Evolutionary conservation across 148 eudicot genomes (phyloP).

Genomic region (Drosera capensis): DNA sequence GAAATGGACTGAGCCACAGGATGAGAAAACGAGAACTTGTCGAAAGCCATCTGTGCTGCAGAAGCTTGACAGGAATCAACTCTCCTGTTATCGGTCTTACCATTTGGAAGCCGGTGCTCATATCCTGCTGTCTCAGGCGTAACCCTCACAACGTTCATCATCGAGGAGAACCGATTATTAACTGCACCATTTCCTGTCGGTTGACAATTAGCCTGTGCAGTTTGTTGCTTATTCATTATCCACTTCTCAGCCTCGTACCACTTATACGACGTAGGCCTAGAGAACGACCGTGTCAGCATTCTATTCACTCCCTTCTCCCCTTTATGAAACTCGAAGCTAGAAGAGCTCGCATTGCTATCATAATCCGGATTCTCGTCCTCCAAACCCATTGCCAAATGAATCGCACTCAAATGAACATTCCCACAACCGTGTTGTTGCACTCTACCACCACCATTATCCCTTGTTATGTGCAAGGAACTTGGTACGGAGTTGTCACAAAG

Average conservation of each 20-base stretch:
- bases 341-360: constrained; percentile 91
- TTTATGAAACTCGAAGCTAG: constrained; percentile 92
- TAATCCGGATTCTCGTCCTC: constrained; percentile 90
- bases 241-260: constrained; percentile 98
- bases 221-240: constrained; percentile 63
- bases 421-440: constrained; percentile 19
- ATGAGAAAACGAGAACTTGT: constrained; percentile 27
- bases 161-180: constrained; percentile 21
- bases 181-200: constrained; percentile 29
- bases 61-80: constrained; percentile 45
- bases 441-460: constrained; percentile 20
- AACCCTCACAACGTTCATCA: constrained; percentile 37
- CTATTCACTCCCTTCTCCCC: constrained; percentile 54
- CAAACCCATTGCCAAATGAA: constrained; percentile 44
- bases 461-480: constrained; percentile 22
- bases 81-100: constrained; percentile 21
- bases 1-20: constrained; percentile 14
- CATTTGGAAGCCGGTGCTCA: constrained; percentile 31
- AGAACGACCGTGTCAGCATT: constrained; percentile 40
- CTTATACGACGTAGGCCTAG: constrained; percentile 69
- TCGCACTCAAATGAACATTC: constrained; percentile 55
- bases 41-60: constrained; percentile 16
- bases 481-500: constrained; percentile 12
- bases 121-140: constrained; percentile 43
- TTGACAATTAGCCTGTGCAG: constrained; percentile 25